phyloP scores from a whole-genome alignment of 768 basidiomycete genomes.

The Amanita molliuscula region DNA sequence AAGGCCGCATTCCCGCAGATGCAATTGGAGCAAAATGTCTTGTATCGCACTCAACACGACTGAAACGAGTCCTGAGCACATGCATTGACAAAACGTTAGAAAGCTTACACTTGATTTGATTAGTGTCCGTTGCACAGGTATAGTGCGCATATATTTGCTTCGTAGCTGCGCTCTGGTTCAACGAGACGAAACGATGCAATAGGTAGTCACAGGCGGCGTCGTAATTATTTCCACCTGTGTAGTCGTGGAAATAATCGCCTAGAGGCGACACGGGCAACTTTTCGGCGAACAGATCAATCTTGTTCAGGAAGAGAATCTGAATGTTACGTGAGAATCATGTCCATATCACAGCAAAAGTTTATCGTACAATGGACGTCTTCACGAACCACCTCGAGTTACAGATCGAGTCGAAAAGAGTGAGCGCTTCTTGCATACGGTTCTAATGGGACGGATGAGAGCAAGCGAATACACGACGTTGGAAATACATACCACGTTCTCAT shows the following conservation, averaged over 20 bases:
- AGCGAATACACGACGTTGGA: neutral
- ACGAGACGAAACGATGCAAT: conserved; percentile 68
- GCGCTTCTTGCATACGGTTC: conserved; percentile 97
- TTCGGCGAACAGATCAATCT: conserved; percentile 93
- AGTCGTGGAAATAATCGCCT: conserved; percentile 88
- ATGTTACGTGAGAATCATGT: conserved; percentile 1
- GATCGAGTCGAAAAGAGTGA: conserved; percentile 95
- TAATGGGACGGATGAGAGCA: conserved; percentile 16
- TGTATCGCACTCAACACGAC: conserved; percentile 83
- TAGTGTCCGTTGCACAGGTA: conserved; percentile 89
- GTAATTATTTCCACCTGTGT: conserved; percentile 75
- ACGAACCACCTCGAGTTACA: conserved; percentile 97
- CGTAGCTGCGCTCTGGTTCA: conserved; percentile 83
- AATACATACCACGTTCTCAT: conserved; percentile 75
- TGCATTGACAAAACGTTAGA: neutral
- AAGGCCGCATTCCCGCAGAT: conserved; percentile 79
- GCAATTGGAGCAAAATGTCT: conserved; percentile 79
- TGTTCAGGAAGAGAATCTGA: conserved; percentile 91
- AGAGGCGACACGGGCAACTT: conserved; percentile 84
- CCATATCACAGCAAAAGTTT: neutral
- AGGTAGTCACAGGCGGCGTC: conserved; percentile 82
- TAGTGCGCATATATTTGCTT: conserved; percentile 91
- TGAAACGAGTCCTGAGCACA: conserved; percentile 12
- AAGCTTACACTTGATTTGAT: conserved; percentile 80
- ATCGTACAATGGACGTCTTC: conserved; percentile 82